A percentile compares a stretch with the other conserved stretches of the same genome.
Conservation (phyloP, 2,329 filamentous ascomycete genomes). For the Neofusicoccum ribis region DNA sequence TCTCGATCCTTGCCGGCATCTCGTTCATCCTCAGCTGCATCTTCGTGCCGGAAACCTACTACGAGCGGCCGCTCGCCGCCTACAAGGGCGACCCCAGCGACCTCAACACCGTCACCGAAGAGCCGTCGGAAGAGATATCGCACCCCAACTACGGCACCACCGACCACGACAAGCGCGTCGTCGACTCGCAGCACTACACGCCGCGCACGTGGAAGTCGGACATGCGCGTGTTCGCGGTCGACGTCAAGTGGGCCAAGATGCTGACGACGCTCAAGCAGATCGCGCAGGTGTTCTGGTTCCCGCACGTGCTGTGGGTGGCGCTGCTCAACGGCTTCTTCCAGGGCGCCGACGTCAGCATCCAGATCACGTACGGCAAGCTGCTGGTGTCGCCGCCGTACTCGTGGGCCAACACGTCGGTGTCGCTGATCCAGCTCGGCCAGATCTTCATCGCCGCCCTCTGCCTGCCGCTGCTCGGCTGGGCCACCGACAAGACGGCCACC, state of each 20-base stretch:
- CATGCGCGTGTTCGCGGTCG: slow-evolving; percentile 18
- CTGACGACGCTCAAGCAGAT: slow-evolving; percentile 22
- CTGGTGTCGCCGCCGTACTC: slow-evolving; percentile 27
- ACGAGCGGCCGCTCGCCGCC: slow-evolving; percentile 17
- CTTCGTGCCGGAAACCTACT: slow-evolving; percentile 20
- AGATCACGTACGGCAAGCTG: slow-evolving; percentile 26
- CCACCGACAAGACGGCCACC: slow-evolving; percentile 36
- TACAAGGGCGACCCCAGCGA: slow-evolving; percentile 19
- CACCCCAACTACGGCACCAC: slow-evolving; percentile 5
- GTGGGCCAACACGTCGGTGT: slow-evolving; percentile 24
- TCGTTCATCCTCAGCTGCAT: slow-evolving; percentile 20
- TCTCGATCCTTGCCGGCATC: slow-evolving; percentile 19
- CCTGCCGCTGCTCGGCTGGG: slow-evolving; percentile 29
- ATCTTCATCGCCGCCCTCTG: slow-evolving; percentile 35
- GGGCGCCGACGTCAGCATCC: slow-evolving; percentile 28
- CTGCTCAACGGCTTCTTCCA: slow-evolving; percentile 23
- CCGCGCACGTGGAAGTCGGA: slow-evolving; percentile 14
- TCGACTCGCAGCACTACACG: slow-evolving; percentile 12
- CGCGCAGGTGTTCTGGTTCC: slow-evolving; percentile 25
- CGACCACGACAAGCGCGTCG: slow-evolving; percentile 14
- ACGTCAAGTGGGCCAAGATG: slow-evolving; percentile 14
- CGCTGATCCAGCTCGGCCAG: slow-evolving; percentile 27
- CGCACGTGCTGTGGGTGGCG: slow-evolving; percentile 27
- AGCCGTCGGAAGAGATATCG: background rate
- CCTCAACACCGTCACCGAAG: background rate